Evolutionary conservation across 2,329 filamentous ascomycete species (phyloP).

Genomic region (Phaeophleospora eucalypticola): DNA sequence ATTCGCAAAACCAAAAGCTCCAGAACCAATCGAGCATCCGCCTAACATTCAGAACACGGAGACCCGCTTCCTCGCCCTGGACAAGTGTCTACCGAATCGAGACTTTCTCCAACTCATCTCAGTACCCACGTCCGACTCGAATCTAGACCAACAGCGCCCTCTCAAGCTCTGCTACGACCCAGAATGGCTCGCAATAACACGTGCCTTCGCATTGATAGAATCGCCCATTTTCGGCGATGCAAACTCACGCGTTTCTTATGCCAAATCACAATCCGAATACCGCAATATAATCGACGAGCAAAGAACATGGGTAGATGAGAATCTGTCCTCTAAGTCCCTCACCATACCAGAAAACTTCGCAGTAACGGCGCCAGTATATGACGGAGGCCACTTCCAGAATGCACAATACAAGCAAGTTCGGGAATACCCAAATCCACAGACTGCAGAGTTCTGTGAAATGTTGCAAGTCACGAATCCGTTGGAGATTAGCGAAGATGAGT

Average conservation of each 20-base stretch:
- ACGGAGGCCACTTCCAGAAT: conserved; percentile 33
- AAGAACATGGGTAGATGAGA: conserved; percentile 72
- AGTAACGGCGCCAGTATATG: conserved; percentile 68
- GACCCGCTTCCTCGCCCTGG: conserved; percentile 82
- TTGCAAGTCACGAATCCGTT: conserved; percentile 74
- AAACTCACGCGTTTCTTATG: conserved; percentile 45
- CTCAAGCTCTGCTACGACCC: conserved; percentile 74
- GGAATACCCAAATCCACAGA: conserved; percentile 87
- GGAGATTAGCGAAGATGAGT: conserved; percentile 68
- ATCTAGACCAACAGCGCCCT: conserved; percentile 40
- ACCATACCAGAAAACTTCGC: conserved; percentile 72
- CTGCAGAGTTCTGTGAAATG: conserved; percentile 72
- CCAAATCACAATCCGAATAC: conserved; percentile 47
- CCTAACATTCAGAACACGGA: conserved; percentile 69
- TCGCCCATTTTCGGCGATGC: conserved; percentile 58
- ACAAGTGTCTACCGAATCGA: conserved; percentile 79
- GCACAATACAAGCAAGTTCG: conserved; percentile 33
- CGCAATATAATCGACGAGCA: conserved; percentile 62
- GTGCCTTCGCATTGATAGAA: conserved; percentile 64
- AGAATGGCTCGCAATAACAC: conserved; percentile 92
- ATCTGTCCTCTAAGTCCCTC: conserved; percentile 58
- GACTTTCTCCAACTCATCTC: conserved; percentile 79
- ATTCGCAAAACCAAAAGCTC: conserved; percentile 47
- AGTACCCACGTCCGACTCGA: conserved; percentile 46
- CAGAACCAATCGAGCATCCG: conserved; percentile 61